Conservation (phyloP, 768 basidiomycete genomes). For the Agrocybe pediades region DNA sequence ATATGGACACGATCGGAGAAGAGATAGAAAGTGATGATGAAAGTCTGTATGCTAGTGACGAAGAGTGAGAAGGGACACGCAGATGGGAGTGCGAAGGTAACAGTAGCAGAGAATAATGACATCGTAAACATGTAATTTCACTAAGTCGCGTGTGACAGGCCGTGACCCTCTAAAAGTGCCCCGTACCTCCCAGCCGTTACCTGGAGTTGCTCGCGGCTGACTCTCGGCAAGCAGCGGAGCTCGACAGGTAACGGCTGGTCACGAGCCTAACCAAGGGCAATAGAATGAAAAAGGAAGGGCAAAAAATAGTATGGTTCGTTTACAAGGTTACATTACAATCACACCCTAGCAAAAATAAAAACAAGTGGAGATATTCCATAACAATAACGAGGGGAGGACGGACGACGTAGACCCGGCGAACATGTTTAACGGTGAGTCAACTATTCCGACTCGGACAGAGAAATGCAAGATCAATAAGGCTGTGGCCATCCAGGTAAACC, state of each 20-base stretch:
- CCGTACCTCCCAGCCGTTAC: slow-evolving; percentile 18
- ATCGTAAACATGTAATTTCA: no score
- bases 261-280: no score
- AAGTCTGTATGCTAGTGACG: neutral
- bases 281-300: neutral
- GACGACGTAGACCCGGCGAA: neutral
- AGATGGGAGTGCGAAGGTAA: neutral
- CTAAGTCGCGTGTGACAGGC: slow-evolving; percentile 22
- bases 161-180: slow-evolving; percentile 15
- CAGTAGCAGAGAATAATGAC: no score
- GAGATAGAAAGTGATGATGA: neutral
- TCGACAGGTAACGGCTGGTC: neutral
- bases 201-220: neutral
- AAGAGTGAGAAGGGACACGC: neutral
- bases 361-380: neutral
- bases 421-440: neutral
- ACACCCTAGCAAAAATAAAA: neutral
- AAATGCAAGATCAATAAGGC: slow-evolving; percentile 22
- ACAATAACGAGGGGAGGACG: no score
- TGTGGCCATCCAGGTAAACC: slow-evolving; percentile 78
- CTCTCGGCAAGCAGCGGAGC: neutral
- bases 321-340: neutral
- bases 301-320: no score
- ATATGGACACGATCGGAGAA: neutral
- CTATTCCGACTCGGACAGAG: neutral